Conservation (phyloP, 2,329 filamentous ascomycete species). For the Magnaporthiopsis rhizophila region DNA sequence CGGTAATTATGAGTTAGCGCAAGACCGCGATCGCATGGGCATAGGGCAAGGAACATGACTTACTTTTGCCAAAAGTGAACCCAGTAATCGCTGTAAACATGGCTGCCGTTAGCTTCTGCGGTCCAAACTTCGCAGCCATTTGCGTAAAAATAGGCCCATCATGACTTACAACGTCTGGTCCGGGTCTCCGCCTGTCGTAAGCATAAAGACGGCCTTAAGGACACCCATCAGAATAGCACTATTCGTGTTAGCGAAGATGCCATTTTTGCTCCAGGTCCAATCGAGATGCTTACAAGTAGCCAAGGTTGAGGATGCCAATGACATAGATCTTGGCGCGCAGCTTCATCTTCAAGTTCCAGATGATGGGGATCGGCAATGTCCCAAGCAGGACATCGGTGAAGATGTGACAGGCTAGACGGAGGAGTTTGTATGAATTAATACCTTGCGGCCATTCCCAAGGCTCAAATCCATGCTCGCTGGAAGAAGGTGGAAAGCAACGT, state of each 20-base stretch:
- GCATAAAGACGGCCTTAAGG: slow-evolving; percentile 22
- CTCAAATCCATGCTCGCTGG: not conserved
- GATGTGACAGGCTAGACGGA: slow-evolving; percentile 20
- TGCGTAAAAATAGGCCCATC: not conserved
- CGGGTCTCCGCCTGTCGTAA: slow-evolving; percentile 19
- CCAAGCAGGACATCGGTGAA: slow-evolving; percentile 22
- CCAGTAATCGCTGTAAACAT: not conserved
- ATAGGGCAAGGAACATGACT: not conserved
- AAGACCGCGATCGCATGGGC: not conserved
- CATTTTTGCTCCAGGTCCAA: too few species aligned
- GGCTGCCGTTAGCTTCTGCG: not conserved
- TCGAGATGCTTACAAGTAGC: slow-evolving; percentile 18
- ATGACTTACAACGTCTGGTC: slow-evolving; percentile 16
- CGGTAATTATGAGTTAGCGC: not conserved
- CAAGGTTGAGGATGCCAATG: slow-evolving; percentile 22
- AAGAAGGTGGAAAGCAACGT: not conserved
- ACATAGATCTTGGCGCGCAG: slow-evolving; percentile 19
- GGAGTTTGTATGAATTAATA: not conserved
- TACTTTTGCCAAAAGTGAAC: slow-evolving; percentile 10
- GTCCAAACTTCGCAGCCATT: not conserved
- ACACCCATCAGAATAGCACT: slow-evolving; percentile 22
- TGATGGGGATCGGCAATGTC: slow-evolving; percentile 21
- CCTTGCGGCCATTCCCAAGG: too few species aligned
- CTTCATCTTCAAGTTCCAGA: slow-evolving; percentile 22
- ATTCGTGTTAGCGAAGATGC: not conserved